phyloP scores from a whole-genome alignment of 257 asterid genomes.

The Solanum medicagineum region DNA sequence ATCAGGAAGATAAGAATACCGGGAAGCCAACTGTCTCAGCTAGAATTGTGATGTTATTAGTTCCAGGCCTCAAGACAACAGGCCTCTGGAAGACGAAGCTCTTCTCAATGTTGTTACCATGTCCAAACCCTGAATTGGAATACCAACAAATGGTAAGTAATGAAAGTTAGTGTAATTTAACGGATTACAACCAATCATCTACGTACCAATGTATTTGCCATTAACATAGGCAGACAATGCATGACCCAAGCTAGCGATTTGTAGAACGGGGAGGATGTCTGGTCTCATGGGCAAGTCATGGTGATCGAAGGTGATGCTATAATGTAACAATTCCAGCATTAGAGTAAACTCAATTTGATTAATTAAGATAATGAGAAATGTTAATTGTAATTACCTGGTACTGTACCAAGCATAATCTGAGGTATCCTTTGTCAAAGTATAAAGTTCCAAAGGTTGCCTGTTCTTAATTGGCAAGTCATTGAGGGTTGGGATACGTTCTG shows the following conservation, averaged over 20 bases:
- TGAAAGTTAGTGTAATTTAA: not conserved
- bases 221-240: slow-evolving; percentile 52
- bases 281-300: slow-evolving; percentile 59
- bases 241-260: slow-evolving; percentile 66
- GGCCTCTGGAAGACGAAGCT: slow-evolving; percentile 38
- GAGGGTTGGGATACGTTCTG: slow-evolving; percentile 30
- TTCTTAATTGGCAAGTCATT: slow-evolving; percentile 21
- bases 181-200: not conserved
- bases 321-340: not conserved
- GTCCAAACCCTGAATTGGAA: slow-evolving; percentile 37
- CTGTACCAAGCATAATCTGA: slow-evolving; percentile 70
- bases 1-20: slow-evolving; percentile 13
- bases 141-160: slow-evolving; percentile 24
- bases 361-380: not conserved
- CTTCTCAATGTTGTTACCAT: slow-evolving; percentile 65
- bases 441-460: slow-evolving; percentile 34
- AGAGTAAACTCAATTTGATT: not conserved
- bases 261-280: slow-evolving; percentile 49
- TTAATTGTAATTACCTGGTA: slow-evolving; percentile 27
- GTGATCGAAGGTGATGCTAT: slow-evolving; percentile 29
- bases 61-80: slow-evolving; percentile 24
- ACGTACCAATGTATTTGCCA: slow-evolving; percentile 45
- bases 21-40: slow-evolving; percentile 76
- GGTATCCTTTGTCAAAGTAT: slow-evolving; percentile 30
- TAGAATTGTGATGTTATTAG: slow-evolving; percentile 37